phyloP scores from a whole-genome alignment of 2,329 filamentous ascomycete genomes.

The Ophiobolus disseminans region DNA sequence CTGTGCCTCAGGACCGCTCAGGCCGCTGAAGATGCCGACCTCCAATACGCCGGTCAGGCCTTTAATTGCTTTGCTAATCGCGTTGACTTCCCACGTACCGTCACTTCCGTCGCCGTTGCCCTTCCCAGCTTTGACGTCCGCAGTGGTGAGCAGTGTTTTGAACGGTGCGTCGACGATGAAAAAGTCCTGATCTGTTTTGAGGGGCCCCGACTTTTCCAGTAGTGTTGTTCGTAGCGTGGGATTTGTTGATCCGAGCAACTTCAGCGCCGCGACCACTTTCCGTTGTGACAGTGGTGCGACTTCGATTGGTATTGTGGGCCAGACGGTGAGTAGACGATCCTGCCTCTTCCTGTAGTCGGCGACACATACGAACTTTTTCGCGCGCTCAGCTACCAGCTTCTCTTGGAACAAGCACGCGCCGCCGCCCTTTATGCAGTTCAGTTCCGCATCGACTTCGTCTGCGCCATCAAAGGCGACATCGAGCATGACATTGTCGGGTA shows the following conservation, averaged over 20 bases:
- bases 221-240: conserved; percentile 76
- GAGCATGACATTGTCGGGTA: conserved; percentile 69
- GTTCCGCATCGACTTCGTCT: conserved; percentile 91
- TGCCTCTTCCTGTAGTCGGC: conserved; percentile 93
- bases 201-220: conserved; percentile 79
- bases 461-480: conserved; percentile 96
- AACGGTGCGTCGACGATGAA: conserved; percentile 95
- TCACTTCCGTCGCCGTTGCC: conserved; percentile 62
- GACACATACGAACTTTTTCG: conserved; percentile 86
- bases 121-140: conserved; percentile 58
- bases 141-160: conserved; percentile 68
- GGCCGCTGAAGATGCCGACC: conserved; percentile 86
- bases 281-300: conserved; percentile 84
- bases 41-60: conserved; percentile 86
- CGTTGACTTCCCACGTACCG: conserved; percentile 81
- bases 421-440: conserved; percentile 98
- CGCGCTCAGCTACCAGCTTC: conserved; percentile 87
- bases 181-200: conserved; percentile 85
- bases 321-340: conserved; percentile 72
- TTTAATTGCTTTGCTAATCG: conserved; percentile 77
- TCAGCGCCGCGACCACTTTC: conserved; percentile 76
- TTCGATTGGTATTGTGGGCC: conserved; percentile 90
- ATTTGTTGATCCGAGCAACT: conserved; percentile 72
- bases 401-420: conserved; percentile 98
- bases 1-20: conserved; percentile 74